These are phyloP conservation scores for Suillus occidentalis DNA, from an alignment of 768 basidiomycete genomes.

Conservation along the genomic window DNA sequence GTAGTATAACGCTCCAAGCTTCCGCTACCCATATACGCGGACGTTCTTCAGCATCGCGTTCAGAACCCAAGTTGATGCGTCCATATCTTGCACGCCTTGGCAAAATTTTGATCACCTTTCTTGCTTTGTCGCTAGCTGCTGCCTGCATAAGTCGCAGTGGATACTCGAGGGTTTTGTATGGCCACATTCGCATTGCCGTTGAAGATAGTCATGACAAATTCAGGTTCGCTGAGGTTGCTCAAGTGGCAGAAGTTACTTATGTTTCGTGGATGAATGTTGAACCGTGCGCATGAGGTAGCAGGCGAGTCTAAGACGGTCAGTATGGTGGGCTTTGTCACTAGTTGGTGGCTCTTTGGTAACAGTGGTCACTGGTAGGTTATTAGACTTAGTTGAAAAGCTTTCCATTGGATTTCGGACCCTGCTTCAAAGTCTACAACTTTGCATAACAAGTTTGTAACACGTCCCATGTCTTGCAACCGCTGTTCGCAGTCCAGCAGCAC, in stretches of 20 bases:
- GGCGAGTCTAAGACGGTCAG: not conserved
- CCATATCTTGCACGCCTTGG: not conserved
- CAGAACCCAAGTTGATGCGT: not conserved
- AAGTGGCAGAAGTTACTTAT: not conserved
- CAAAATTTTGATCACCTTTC: not conserved
- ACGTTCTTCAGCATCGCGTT: not conserved
- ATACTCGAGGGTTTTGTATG: not conserved
- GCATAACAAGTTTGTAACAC: not conserved
- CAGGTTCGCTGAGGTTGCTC: not conserved
- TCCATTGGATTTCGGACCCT: not conserved
- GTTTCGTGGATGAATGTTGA: not conserved
- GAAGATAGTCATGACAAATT: not conserved
- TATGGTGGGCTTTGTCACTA: not conserved
- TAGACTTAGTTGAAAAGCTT: too few species aligned
- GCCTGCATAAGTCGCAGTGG: not conserved
- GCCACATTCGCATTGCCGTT: not conserved
- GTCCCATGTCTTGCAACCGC: slow-evolving; percentile 19
- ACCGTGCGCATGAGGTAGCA: not conserved
- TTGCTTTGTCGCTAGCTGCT: not conserved
- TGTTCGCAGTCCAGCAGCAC: slow-evolving; percentile 26
- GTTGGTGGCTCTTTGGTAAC: not conserved
- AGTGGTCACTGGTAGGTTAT: too few species aligned
- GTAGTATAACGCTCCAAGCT: not conserved
- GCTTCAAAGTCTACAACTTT: not conserved
- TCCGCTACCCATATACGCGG: not conserved